A percentile compares a stretch with the other conserved stretches of the same genome.
phyloP scores from a whole-genome alignment of 2,329 filamentous ascomycete genomes.

The Neobulgaria alba region DNA sequence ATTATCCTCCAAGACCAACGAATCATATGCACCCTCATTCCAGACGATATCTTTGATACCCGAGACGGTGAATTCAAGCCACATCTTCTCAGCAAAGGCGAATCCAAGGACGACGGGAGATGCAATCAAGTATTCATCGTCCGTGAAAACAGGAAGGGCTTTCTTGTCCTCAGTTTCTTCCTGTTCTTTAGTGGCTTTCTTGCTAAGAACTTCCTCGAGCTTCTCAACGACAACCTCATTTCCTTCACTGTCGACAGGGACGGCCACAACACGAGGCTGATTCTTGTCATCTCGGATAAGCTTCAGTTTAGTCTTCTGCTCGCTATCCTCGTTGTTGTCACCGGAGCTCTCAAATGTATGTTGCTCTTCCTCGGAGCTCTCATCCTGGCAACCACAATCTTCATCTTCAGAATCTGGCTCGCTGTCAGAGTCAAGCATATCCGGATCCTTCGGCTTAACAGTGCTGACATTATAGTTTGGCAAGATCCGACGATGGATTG shows the following conservation, averaged over 20 bases:
- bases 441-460: constrained; percentile 63
- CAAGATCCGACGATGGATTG: constrained; percentile 73
- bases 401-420: constrained; percentile 37
- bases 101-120: constrained; percentile 82
- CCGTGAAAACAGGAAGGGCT: constrained; percentile 51
- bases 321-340: constrained; percentile 16
- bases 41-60: constrained; percentile 73
- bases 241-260: constrained; percentile 47
- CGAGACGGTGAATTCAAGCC: constrained; percentile 80
- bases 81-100: constrained; percentile 78
- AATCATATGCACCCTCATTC: constrained; percentile 77
- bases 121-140: constrained; percentile 77
- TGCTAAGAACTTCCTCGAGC: constrained; percentile 43
- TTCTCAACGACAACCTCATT: constrained; percentile 46
- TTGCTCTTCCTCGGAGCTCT: constrained; percentile 25
- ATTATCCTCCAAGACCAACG: constrained; percentile 59
- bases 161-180: constrained; percentile 26
- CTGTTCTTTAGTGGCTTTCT: constrained; percentile 18
- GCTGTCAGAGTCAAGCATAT: constrained; percentile 41
- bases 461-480: constrained; percentile 75
- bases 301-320: constrained; percentile 29
- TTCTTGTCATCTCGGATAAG: constrained; percentile 39
- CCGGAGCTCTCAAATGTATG: constrained; percentile 16
- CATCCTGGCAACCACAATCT: constrained; percentile 34
- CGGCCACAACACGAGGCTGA: constrained; percentile 40